Evolutionary conservation across 2,329 filamentous ascomycete genomes (phyloP), one percentile per base, ranked within the genome.

Genomic region (Trichophyton rubrum): DNA sequence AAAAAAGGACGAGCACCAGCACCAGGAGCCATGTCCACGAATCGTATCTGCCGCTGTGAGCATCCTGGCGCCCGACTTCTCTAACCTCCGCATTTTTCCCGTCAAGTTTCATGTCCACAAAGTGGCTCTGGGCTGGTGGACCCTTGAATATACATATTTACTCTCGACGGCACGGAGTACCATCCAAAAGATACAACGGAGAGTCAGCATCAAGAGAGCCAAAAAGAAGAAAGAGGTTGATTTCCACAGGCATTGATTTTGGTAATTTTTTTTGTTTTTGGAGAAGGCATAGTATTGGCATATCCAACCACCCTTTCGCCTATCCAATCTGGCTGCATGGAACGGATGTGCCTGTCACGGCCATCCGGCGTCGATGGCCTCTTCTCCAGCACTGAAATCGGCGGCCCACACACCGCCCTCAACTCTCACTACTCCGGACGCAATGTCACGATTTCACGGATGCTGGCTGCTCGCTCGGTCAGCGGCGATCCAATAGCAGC

Each of bases 61-160:
- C 49, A 53, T 30, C 49, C 49, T 53, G 49, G 49, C 49, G 22
- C 15, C 30, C 22, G 9, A n/a, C 22, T 15, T 43, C 15, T 53
- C 49, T 53, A 53, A 57, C 55, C 55, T 57, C 55, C 55, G 55
- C 55, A 57, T 57, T 57, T 57, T 57, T 57, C 55, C 55, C 55
- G 55, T 57, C 55, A 22, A 57, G 49, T 53, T 57, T 57, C 38
- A 57, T 20, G 30, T 57, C 55, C 55, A 57, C 33, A 47, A 47
- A 38, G 33, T 40, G 55, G 55, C 55, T 40, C 30, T 38, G 7
- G 55, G 30, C 55, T 13, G 30, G 55, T 57, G 55, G 30, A 57
- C 55, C 55, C 30, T 43, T n/a, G 40, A 38, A 3, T 38, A 38
- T 38, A 38, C 33, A 38, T 38, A 38, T 38, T 13, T 35, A 35